These are phyloP conservation scores for Neofusicoccum sp. DNA, from an alignment of 2,329 filamentous ascomycete species.

Conservation along the genomic window DNA sequence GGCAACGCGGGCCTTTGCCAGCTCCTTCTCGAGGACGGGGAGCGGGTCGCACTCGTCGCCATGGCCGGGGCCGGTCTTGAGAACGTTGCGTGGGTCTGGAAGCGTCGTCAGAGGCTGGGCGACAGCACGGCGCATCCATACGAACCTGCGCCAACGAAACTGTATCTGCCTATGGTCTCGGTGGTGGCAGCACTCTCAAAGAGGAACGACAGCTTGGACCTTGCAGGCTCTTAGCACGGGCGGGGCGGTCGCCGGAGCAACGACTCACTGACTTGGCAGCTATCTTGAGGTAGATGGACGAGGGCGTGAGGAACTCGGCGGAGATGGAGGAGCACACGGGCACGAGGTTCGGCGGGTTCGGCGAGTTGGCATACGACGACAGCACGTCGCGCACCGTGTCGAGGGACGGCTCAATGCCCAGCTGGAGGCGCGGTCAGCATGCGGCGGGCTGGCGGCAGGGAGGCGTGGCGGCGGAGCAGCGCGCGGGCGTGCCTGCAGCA, in stretches of 20 bases:
- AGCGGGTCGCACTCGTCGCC: conserved; percentile 82
- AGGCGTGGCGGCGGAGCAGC: background rate
- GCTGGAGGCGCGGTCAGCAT: conserved; percentile 11
- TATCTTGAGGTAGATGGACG: conserved; percentile 92
- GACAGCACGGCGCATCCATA: conserved; percentile 26
- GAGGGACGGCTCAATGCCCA: conserved; percentile 56
- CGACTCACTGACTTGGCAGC: conserved; percentile 61
- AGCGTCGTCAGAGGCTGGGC: background rate
- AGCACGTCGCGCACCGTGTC: conserved; percentile 59
- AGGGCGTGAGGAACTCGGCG: conserved; percentile 90
- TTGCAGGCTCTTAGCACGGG: conserved; percentile 26
- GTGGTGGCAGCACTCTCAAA: conserved; percentile 92
- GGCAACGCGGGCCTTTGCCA: conserved; percentile 75
- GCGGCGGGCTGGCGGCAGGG: too few relatives aligned
- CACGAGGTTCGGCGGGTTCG: conserved; percentile 71
- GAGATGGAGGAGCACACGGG: conserved; percentile 81
- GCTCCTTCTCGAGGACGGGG: conserved; percentile 75
- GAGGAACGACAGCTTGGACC: conserved; percentile 78
- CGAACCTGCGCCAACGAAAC: conserved; percentile 80
- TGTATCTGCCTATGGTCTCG: conserved; percentile 90
- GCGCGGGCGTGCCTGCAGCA: background rate
- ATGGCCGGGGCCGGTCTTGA: conserved; percentile 85
- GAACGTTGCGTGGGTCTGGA: conserved; percentile 66
- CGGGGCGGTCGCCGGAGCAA: background rate
- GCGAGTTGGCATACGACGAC: conserved; percentile 48